phyloP scores from a whole-genome alignment of 2,329 filamentous ascomycete species.

The Aspergillus clavatus region DNA sequence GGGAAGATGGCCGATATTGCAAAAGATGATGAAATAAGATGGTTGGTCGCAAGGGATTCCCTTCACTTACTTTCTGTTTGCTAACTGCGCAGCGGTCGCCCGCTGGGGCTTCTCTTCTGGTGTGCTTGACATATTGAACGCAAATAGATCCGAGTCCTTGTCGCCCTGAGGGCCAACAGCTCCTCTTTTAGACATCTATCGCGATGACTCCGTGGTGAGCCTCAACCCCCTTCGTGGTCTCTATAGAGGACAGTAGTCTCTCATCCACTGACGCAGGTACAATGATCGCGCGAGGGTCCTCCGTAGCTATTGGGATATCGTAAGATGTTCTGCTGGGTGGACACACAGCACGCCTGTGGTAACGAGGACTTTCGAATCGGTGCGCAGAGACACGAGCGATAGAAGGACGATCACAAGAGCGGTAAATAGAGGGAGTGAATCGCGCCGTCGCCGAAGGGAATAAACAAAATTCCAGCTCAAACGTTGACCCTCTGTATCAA shows the following conservation, averaged over 20 bases:
- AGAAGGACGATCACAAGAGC: conserved; percentile 3
- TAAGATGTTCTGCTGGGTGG: not conserved
- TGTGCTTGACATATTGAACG: conserved; percentile 37
- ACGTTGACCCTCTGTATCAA: not conserved
- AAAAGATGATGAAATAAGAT: conserved; percentile 9
- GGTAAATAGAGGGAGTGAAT: not conserved
- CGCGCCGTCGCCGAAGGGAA: not conserved
- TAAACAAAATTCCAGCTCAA: not conserved
- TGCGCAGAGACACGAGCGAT: conserved; percentile 4
- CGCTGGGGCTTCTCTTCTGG: conserved; percentile 44
- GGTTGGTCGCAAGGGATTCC: conserved; percentile 14
- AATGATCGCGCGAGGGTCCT: conserved; percentile 3
- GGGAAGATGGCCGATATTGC: conserved; percentile 1
- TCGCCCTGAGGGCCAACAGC: conserved; percentile 34
- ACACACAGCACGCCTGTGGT: conserved; percentile 1
- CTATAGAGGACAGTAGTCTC: conserved; percentile 6
- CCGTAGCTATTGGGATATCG: not conserved
- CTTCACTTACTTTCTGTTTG: conserved; percentile 51
- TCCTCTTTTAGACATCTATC: conserved; percentile 39
- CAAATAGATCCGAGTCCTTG: conserved; percentile 27
- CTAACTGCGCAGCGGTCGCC: conserved; percentile 53
- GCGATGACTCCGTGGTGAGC: conserved; percentile 21
- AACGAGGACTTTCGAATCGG: conserved; percentile 10
- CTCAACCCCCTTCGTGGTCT: conserved; percentile 16
- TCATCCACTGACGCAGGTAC: conserved; percentile 10